A percentile compares a stretch with the other conserved stretches of the same genome.
phyloP scores from a whole-genome alignment of 2,329 filamentous ascomycete genomes.

The Neonectria faginata region DNA sequence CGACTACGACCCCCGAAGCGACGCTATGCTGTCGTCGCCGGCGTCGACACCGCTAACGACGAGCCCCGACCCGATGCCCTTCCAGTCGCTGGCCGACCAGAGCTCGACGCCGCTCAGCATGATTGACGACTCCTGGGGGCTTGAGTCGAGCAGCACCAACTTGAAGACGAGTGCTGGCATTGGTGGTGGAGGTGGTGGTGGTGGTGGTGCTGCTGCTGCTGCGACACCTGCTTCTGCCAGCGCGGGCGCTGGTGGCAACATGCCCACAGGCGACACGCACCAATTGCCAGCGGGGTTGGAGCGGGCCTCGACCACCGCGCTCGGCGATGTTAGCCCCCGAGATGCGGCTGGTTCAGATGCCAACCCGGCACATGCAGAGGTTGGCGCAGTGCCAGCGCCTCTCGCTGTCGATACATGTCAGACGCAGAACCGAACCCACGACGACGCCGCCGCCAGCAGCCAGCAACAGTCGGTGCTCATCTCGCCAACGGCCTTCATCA shows the following conservation, averaged over 20 bases:
- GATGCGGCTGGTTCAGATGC: slow-evolving; percentile 37
- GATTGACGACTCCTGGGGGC: slow-evolving; percentile 44
- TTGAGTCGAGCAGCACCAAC: neutral
- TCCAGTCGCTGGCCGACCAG: slow-evolving; percentile 47
- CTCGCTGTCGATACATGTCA: slow-evolving; percentile 14
- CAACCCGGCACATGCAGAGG: slow-evolving; percentile 30
- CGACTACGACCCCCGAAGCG: slow-evolving; percentile 38
- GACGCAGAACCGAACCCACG: neutral
- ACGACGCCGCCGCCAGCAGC: neutral
- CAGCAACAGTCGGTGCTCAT: slow-evolving; percentile 32
- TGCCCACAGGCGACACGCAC: slow-evolving; percentile 29
- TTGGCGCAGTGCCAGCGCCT: neutral
- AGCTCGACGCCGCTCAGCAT: slow-evolving; percentile 47
- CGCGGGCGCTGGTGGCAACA: slow-evolving; percentile 34
- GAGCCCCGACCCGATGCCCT: slow-evolving; percentile 45
- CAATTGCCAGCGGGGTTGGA: slow-evolving; percentile 33
- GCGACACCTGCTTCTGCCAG: slow-evolving; percentile 19
- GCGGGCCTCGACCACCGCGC: slow-evolving; percentile 29
- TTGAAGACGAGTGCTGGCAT: slow-evolving; percentile 5
- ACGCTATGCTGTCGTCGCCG: slow-evolving; percentile 40
- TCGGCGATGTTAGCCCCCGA: slow-evolving; percentile 20
- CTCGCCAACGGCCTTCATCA: slow-evolving; percentile 33
- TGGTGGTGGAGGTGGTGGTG: neutral
- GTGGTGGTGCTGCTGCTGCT: slow-evolving; percentile 14
- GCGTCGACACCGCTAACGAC: slow-evolving; percentile 42